Evolutionary conservation across 257 asterid genomes (phyloP).

Genomic region (Solanum peruvianum): DNA sequence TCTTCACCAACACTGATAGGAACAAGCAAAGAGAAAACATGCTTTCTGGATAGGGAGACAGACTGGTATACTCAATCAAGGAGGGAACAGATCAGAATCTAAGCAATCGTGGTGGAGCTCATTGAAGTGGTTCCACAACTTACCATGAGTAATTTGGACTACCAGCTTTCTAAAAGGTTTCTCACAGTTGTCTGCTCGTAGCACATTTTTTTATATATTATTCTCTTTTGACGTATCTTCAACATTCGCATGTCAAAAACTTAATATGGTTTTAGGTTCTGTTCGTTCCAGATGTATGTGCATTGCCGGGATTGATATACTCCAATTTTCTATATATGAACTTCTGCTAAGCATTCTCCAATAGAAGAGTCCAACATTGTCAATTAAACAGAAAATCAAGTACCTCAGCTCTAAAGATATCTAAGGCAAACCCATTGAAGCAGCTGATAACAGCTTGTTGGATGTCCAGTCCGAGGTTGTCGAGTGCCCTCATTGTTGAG

Average conservation of each 20-base stretch:
- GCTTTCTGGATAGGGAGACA: background rate
- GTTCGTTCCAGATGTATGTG: background rate
- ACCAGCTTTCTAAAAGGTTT: background rate
- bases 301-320: background rate
- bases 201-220: background rate
- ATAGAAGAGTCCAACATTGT: background rate
- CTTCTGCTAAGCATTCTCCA: background rate
- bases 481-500: constrained; percentile 77
- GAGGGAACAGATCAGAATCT: background rate
- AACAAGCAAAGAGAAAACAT: background rate
- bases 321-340: background rate
- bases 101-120: background rate
- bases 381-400: background rate
- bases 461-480: constrained; percentile 76
- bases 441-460: constrained; percentile 98
- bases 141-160: background rate
- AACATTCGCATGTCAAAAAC: background rate
- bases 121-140: background rate
- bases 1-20: background rate
- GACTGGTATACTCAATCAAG: background rate
- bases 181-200: background rate
- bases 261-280: background rate
- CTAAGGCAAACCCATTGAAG: constrained; percentile 83
- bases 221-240: background rate
- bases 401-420: constrained; percentile 88